Evolutionary conservation across 176 grass and related monocot genomes (phyloP), one percentile per base, ranked within the genome.

Genomic region (Phoenix roebelenii): DNA sequence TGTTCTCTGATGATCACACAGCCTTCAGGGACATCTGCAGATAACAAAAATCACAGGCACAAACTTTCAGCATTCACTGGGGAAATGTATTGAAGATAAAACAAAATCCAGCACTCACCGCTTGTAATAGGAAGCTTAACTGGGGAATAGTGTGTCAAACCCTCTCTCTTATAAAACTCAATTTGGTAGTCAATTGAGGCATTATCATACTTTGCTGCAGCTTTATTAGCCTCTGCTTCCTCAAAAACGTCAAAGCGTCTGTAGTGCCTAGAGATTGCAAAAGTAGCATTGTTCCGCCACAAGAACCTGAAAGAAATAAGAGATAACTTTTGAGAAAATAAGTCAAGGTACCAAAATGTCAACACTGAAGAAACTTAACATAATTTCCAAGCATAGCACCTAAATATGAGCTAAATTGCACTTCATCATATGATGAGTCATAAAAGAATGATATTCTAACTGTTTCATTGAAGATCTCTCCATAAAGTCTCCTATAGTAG

Each of bases 181-280:
- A 98, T 85, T 72, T 98, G 94, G 74, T 79, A 57, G 74, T 98
- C 82, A 49, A 98, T 98, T 69, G 94, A 98, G 35, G 85, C 57
- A 61, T 98, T 98, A 59, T 98, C 84, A 74, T 98, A 98, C 53
- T 98, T 98, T 76, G 79, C 88, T 61, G 88, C 94, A 71, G 79
- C 88, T 66, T 93, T 98, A 73, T 98, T 98, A 24, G 94, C 94
- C 79, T 98, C 94, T 52, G 88, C 88, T 78, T 98, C 94, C 59
- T 98, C 94, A 78, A 89, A 98, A 59, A 98, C 85, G 66, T 98
- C 94, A 67, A 98, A 98, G 59, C 94, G 88, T 58, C 79, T 89
- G 79, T 98, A 98, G 67, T 98, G 94, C 65, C 94, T 85, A 5
- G 94, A 98, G 72, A 98, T 98, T 58, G 88, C 85, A 16, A 98